Evolutionary conservation across 805 yeast species (phyloP), one percentile per base, ranked within the genome.

Genomic region (Blastobotrys peoriensis): DNA sequence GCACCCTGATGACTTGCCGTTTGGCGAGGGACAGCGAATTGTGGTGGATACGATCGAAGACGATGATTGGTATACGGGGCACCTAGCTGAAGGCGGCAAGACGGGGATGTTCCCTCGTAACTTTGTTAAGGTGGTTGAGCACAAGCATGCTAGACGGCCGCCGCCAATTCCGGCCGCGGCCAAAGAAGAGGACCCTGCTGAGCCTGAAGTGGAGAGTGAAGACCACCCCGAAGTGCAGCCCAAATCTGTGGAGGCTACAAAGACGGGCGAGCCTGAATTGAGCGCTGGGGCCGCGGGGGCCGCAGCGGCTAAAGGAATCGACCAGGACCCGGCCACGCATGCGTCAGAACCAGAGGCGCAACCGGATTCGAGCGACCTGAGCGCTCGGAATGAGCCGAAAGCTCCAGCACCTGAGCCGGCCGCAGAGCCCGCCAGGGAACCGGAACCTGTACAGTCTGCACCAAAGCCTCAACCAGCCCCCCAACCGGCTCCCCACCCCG

Each of bases 11-110:
- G 98, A 91, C 62, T 73, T 91, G 59, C 70, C 75, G 27, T 89
- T 91, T 55, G 61, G 63, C 0, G 76, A 69, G 3, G 89, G 84
- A 17, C 87, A 84, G 60, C 52, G 75, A 22, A 81, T 91, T 52
- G 76, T 79, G 3, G 96, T 91, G 21, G 78, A 81, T 3, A 78
- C 76, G 33, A 71, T 86, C 43, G 96, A 87, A 54, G 97, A 91
- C 62, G 95, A 81, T 4, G 96, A 89, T 51, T 93, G 98, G 98
- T 83, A 77, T 59, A 69, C 75, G 33, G 98, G 98, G 2, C 66
- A 71, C 3, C 83, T 75, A 55, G 57, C 56, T 2, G 74, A 67
- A 48, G 66, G 67, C 25, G 3, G 57, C 50, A 33, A 66, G 37
- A 64, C 75, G 17, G 98, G 98, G 5, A 81, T 89, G 68, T 93